Conservation (phyloP, 2,329 filamentous ascomycete species). For the Penicillium janthinellum region DNA sequence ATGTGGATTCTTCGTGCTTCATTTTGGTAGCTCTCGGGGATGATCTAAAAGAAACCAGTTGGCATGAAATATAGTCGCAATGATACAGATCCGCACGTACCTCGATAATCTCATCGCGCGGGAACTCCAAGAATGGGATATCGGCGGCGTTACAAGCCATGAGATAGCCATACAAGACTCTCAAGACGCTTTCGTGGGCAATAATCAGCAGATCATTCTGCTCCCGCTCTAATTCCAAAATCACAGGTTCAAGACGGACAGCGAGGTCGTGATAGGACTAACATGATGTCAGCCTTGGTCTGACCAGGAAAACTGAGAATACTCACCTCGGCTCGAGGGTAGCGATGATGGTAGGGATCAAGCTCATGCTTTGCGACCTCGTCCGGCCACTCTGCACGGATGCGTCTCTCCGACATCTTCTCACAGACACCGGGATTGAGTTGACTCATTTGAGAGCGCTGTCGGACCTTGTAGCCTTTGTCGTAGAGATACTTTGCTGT, state of each 20-base stretch:
- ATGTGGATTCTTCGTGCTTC: slow-evolving; percentile 90
- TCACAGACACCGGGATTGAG: slow-evolving; percentile 96
- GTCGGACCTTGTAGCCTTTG: slow-evolving; percentile 80
- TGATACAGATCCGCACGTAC: slow-evolving; percentile 37
- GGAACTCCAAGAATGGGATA: slow-evolving; percentile 90
- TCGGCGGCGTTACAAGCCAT: slow-evolving; percentile 98
- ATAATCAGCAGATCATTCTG: slow-evolving; percentile 98
- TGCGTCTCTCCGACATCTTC: slow-evolving; percentile 81
- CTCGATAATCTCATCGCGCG: slow-evolving; percentile 96
- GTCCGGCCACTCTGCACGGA: slow-evolving; percentile 80
- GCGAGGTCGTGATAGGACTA: slow-evolving; percentile 97
- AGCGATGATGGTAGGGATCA: slow-evolving; percentile 96
- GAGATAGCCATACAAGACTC: slow-evolving; percentile 93
- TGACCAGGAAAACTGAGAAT: background rate
- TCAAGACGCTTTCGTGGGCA: slow-evolving; percentile 94
- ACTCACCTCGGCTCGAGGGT: slow-evolving; percentile 84
- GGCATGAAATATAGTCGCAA: slow-evolving; percentile 2
- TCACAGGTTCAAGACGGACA: slow-evolving; percentile 96
- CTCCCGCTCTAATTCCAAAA: slow-evolving; percentile 93
- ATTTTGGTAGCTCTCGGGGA: slow-evolving; percentile 96
- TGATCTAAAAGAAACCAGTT: slow-evolving; percentile 62
- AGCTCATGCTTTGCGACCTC: slow-evolving; percentile 90
- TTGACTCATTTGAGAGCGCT: slow-evolving; percentile 95
- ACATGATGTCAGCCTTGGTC: slow-evolving; percentile 3
- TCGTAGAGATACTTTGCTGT: slow-evolving; percentile 80